A percentile compares a stretch with the other conserved stretches of the same genome.
These are phyloP conservation scores for Adenanthera pavonina DNA, from an alignment of 306 rosid genomes.

Conservation along the genomic window DNA sequence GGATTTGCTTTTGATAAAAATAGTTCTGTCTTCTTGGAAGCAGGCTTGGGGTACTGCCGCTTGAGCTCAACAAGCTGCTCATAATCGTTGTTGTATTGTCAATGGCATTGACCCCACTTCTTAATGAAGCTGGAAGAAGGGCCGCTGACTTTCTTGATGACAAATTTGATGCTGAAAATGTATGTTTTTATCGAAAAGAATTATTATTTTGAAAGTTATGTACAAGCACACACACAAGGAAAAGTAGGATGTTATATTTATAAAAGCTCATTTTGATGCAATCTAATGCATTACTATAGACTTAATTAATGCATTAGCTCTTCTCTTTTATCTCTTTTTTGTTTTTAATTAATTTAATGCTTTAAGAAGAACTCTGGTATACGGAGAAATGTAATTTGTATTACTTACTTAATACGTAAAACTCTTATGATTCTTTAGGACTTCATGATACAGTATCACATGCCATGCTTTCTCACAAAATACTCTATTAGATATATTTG, in stretches of 20 bases:
- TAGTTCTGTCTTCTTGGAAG: conserved; percentile 43
- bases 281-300: conserved; percentile 14
- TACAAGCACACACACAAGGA: conserved; percentile 15
- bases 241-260: conserved; percentile 32
- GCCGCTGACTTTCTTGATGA: conserved; percentile 74
- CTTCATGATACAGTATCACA: not conserved
- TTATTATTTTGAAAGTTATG: conserved; percentile 31
- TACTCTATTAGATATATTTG: conserved; percentile 17
- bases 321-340: conserved; percentile 29
- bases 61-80: conserved; percentile 96
- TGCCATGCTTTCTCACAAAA: not conserved
- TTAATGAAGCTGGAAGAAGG: conserved; percentile 95
- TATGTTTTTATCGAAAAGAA: conserved; percentile 42
- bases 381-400: not conserved
- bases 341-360: not conserved
- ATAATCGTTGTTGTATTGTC: conserved; percentile 96
- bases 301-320: conserved; percentile 16
- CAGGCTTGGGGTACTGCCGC: conserved; percentile 98
- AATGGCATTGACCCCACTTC: conserved; percentile 94
- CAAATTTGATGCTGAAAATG: conserved; percentile 58
- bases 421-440: not conserved
- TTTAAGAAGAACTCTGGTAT: not conserved
- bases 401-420: not conserved
- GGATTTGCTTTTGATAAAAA: conserved; percentile 37
- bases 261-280: conserved; percentile 13